These are phyloP conservation scores for Pholiota adiposa DNA, from an alignment of 1,284 basidiomycete genomes.

Conservation along the genomic window DNA sequence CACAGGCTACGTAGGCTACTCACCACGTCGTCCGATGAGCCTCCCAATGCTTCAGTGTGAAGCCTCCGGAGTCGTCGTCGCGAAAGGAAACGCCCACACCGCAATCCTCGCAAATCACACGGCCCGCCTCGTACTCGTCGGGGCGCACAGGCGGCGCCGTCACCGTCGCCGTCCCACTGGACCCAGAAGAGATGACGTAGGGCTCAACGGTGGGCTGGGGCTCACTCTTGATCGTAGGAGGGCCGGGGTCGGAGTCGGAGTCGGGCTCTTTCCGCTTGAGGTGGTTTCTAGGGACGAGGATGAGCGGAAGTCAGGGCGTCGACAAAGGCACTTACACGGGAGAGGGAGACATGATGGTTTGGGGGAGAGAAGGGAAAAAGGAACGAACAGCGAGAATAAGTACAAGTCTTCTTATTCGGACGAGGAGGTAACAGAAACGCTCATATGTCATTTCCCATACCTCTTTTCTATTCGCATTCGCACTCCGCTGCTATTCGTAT, in stretches of 20 bases:
- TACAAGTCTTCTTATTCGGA: neutral
- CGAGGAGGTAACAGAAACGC: neutral
- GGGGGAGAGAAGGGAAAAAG: neutral
- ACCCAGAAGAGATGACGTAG: neutral
- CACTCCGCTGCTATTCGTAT: slow-evolving; percentile 11
- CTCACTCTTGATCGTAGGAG: neutral
- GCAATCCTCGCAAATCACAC: slow-evolving; percentile 66
- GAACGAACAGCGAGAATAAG: neutral
- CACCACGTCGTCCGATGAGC: slow-evolving; percentile 65
- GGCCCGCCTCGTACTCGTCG: slow-evolving; percentile 58
- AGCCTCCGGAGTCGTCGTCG: slow-evolving; percentile 60
- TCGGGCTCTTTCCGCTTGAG: slow-evolving; percentile 32
- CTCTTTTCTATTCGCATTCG: slow-evolving; percentile 2
- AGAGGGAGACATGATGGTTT: neutral
- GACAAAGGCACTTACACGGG: too few species aligned
- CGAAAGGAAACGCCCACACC: slow-evolving; percentile 63
- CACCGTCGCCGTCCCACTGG: neutral
- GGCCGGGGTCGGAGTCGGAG: slow-evolving; percentile 12
- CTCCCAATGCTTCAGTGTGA: slow-evolving; percentile 73
- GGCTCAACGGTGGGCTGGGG: neutral
- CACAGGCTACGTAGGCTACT: slow-evolving; percentile 24
- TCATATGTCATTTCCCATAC: slow-evolving; percentile 7
- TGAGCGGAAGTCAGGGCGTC: too few species aligned
- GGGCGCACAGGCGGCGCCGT: slow-evolving; percentile 19
- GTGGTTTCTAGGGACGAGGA: slow-evolving; percentile 22